Conservation (phyloP, 2,329 filamentous ascomycete species). For the Davidsoniella eucalypti region DNA sequence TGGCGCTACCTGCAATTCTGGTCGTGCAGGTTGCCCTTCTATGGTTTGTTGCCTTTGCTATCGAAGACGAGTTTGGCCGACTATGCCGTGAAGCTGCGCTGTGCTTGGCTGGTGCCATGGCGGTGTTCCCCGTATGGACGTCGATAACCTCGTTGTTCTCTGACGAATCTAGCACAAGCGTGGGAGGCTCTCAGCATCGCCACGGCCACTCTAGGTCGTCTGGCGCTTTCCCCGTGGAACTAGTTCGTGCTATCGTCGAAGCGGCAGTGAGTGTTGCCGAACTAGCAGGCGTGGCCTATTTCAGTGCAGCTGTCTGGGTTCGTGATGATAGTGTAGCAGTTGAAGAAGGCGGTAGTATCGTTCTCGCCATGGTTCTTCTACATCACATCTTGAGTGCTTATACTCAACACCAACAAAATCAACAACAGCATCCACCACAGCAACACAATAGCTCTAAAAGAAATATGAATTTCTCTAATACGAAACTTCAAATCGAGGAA, state of each 20-base stretch:
- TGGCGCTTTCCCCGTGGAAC: neutral
- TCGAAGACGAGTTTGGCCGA: slow-evolving; percentile 4
- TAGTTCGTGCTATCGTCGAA: neutral
- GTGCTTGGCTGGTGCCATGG: slow-evolving; percentile 8
- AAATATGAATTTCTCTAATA: too few species aligned
- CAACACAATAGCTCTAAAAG: too few species aligned
- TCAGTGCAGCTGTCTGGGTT: slow-evolving; percentile 8
- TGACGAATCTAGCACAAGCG: neutral
- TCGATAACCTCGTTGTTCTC: slow-evolving; percentile 6
- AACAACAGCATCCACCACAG: too few species aligned
- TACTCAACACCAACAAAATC: too few species aligned
- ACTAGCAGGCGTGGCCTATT: slow-evolving; percentile 9
- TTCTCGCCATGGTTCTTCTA: slow-evolving; percentile 5
- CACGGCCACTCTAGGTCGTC: too few species aligned
- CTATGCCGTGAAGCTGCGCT: slow-evolving; percentile 10
- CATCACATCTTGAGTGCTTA: slow-evolving; percentile 3
- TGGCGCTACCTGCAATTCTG: slow-evolving; percentile 8
- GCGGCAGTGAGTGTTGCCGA: slow-evolving; percentile 7
- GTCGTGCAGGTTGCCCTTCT: slow-evolving; percentile 6
- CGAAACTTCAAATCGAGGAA: too few species aligned
- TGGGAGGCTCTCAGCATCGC: too few species aligned
- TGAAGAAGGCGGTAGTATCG: slow-evolving; percentile 8
- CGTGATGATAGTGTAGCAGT: slow-evolving; percentile 10
- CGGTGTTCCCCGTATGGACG: slow-evolving; percentile 10
- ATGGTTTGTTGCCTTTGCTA: slow-evolving; percentile 3